A percentile compares a stretch with the other conserved stretches of the same genome.
phyloP scores from a whole-genome alignment of 768 basidiomycete species.

The Rhizopogon salebrosus region DNA sequence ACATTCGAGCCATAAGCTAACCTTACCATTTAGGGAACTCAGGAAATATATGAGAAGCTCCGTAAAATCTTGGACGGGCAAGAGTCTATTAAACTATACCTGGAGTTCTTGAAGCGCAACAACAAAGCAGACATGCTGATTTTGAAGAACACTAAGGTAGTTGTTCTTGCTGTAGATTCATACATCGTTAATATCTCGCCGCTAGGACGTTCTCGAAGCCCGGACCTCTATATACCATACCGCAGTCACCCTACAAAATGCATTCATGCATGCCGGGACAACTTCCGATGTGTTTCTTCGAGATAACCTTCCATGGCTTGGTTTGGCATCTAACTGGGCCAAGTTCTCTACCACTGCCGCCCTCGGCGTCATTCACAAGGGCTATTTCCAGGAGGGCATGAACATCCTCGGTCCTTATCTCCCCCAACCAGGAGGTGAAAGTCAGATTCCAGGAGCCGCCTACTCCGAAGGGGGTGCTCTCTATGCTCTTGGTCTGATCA shows the following conservation, averaged over 20 bases:
- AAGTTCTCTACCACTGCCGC: slow-evolving; percentile 98
- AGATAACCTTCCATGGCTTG: slow-evolving; percentile 96
- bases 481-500: slow-evolving; percentile 91
- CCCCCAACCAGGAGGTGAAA: slow-evolving; percentile 72
- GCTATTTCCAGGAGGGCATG: slow-evolving; percentile 91
- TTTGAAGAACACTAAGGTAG: slow-evolving; percentile 87
- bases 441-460: slow-evolving; percentile 68
- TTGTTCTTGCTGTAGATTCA: background rate
- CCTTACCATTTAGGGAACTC: slow-evolving; percentile 41
- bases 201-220: slow-evolving; percentile 82
- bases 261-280: slow-evolving; percentile 98
- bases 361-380: slow-evolving; percentile 96
- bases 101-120: slow-evolving; percentile 93
- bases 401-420: slow-evolving; percentile 92
- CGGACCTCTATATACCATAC: slow-evolving; percentile 97
- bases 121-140: slow-evolving; percentile 91
- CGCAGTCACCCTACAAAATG: slow-evolving; percentile 92
- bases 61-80: slow-evolving; percentile 84
- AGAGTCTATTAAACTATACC: slow-evolving; percentile 87
- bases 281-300: slow-evolving; percentile 91
- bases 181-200: slow-evolving; percentile 3
- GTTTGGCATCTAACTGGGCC: slow-evolving; percentile 93
- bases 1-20: slow-evolving; percentile 4
- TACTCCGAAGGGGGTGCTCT: slow-evolving; percentile 97
- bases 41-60: slow-evolving; percentile 66